Percentiles rank a stretch among this genome's conserved stretches.
Evolutionary conservation across 1,284 basidiomycete species (phyloP).

Genomic region (Macrocystidia cucumis): DNA sequence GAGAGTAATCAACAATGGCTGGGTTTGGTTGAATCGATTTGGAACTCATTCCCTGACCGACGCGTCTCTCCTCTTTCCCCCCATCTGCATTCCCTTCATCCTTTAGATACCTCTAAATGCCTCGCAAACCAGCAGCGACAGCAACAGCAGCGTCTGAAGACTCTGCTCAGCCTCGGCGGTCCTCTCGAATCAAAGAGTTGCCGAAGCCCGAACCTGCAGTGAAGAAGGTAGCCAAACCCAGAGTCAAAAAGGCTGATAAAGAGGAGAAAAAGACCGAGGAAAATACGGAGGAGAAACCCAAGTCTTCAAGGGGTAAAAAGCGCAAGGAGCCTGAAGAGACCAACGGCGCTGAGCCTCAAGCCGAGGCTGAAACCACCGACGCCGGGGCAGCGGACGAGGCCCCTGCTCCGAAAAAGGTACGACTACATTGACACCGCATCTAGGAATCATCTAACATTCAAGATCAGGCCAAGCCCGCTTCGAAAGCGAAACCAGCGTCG

Average conservation of each 20-base stretch:
- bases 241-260: conserved; percentile 45
- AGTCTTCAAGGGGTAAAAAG: conserved; percentile 50
- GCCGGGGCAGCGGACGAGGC: conserved; percentile 18
- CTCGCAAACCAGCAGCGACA: conserved; percentile 64
- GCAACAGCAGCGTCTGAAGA: conserved; percentile 25
- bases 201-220: conserved; percentile 43
- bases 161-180: conserved; percentile 55
- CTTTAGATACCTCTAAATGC: conserved; percentile 33
- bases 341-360: conserved; percentile 20
- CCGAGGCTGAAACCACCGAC: conserved; percentile 19
- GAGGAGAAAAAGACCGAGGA: conserved; percentile 30
- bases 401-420: conserved; percentile 49
- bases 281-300: conserved; percentile 43
- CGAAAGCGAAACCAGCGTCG: conserved; percentile 28
- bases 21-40: too few species aligned
- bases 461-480: conserved; percentile 24
- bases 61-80: not conserved
- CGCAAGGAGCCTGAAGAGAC: conserved; percentile 39
- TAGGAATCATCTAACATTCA: conserved; percentile 3
- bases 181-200: conserved; percentile 63
- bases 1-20: not conserved
- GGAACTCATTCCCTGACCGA: not conserved
- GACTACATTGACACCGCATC: conserved; percentile 10
- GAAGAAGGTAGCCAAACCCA: conserved; percentile 60
- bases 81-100: not conserved